Evolutionary conservation across 331 rosid genomes (phyloP).

Genomic region (Phaseolus coccineus): DNA sequence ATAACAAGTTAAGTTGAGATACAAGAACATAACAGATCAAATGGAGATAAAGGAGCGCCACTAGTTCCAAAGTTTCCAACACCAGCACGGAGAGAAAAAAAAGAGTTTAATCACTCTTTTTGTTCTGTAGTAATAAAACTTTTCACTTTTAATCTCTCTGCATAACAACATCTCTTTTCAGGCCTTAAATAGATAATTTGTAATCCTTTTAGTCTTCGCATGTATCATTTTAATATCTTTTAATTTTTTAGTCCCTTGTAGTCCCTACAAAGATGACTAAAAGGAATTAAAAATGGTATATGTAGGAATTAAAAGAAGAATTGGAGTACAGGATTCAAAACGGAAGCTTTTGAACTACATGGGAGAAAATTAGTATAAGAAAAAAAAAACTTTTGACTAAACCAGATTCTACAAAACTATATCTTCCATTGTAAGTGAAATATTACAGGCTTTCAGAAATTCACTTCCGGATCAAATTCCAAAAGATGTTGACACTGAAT

Average conservation of each 20-base stretch:
- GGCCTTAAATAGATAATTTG: not conserved
- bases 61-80: not conserved
- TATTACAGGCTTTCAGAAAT: not conserved
- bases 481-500: not conserved
- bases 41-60: slow-evolving; percentile 9
- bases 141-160: too few species aligned
- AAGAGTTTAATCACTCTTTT: not conserved
- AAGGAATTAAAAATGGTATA: too few species aligned
- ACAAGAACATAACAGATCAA: slow-evolving; percentile 24
- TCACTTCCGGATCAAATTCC: slow-evolving; percentile 8
- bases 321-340: too few species aligned
- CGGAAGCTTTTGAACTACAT: too few species aligned
- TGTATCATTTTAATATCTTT: not conserved
- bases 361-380: too few species aligned
- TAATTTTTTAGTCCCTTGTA: too few species aligned
- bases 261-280: too few species aligned
- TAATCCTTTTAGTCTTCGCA: not conserved
- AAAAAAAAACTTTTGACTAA: not conserved
- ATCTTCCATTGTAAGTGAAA: not conserved
- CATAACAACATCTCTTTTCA: too few species aligned
- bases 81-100: not conserved
- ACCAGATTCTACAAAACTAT: not conserved
- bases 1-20: slow-evolving; percentile 7
- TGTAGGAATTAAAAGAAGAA: too few species aligned
- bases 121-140: too few species aligned